A percentile compares a stretch with the other conserved stretches of the same genome.
These are phyloP conservation scores for Aspergillus sparsus DNA, from an alignment of 495 filamentous ascomycete species.

Conservation along the genomic window DNA sequence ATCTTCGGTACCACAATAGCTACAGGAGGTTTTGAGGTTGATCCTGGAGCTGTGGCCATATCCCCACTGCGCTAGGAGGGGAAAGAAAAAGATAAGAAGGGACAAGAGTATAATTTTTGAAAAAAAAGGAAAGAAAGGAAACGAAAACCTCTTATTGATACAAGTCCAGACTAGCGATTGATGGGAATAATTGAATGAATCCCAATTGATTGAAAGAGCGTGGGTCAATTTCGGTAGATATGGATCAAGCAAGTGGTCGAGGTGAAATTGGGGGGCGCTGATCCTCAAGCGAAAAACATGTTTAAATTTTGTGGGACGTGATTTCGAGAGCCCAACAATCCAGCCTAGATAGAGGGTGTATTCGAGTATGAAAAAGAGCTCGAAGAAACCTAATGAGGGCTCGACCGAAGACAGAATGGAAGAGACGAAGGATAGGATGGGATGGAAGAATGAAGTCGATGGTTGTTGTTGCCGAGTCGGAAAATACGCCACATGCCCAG, in stretches of 20 bases:
- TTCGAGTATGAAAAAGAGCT: no score
- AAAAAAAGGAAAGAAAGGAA: background rate
- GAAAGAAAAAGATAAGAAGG: background rate
- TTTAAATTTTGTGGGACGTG: no score
- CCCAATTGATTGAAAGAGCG: no score
- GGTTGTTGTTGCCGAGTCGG: slow-evolving; percentile 3
- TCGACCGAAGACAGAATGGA: background rate
- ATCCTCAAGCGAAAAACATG: no score
- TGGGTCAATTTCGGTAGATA: no score
- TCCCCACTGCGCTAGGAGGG: background rate
- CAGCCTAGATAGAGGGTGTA: no score
- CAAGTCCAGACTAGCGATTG: no score
- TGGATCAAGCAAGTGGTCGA: no score
- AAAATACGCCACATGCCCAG: background rate
- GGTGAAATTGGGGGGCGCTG: no score
- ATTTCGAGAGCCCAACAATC: no score
- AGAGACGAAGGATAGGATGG: background rate
- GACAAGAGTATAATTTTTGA: background rate
- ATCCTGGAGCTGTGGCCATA: background rate
- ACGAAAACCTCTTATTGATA: background rate
- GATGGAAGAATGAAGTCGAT: background rate
- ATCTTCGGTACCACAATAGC: slow-evolving; percentile 9
- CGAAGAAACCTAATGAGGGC: no score
- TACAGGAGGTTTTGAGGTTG: background rate
- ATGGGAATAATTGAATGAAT: no score